Conservation (phyloP, 768 basidiomycete species). For the Trichaptum fuscoviolaceum region DNA sequence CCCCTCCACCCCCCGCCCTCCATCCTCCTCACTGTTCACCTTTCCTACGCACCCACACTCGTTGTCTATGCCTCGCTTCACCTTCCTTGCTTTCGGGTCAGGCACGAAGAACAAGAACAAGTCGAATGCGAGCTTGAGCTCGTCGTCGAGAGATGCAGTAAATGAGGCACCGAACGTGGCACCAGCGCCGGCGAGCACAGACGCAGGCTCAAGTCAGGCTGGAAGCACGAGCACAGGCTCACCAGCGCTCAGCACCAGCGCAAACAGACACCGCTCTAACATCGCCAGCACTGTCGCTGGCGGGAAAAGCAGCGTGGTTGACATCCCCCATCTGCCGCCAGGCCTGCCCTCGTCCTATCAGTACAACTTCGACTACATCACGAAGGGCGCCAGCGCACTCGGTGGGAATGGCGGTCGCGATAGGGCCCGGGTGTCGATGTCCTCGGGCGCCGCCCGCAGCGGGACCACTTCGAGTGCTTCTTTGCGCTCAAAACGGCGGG, state of each 20-base stretch:
- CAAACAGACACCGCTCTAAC: not conserved
- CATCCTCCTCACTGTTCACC: not conserved
- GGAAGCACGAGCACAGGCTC: not conserved
- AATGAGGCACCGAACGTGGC: not conserved
- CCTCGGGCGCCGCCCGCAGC: not conserved
- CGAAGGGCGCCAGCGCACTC: conserved; percentile 1
- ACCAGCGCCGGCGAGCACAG: not conserved
- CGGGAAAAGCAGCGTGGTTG: not conserved
- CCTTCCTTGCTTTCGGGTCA: not conserved
- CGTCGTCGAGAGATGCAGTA: not conserved
- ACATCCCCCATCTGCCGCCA: not conserved
- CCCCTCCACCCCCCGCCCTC: not conserved
- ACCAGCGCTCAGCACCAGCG: not conserved
- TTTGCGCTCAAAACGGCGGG: not conserved
- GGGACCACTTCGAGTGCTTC: not conserved
- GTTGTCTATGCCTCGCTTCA: not conserved
- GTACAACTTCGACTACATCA: conserved; percentile 1
- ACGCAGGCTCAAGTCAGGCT: not conserved
- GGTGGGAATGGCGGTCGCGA: not conserved
- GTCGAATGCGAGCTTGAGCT: not conserved
- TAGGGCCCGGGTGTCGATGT: not conserved
- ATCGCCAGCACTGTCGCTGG: not conserved
- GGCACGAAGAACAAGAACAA: not conserved
- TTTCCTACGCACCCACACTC: not conserved
- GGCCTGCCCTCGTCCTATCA: not conserved